Base-by-base conservation (phyloP, 2,329 filamentous ascomycete species). In the Neonectria magnoliae region DNA sequence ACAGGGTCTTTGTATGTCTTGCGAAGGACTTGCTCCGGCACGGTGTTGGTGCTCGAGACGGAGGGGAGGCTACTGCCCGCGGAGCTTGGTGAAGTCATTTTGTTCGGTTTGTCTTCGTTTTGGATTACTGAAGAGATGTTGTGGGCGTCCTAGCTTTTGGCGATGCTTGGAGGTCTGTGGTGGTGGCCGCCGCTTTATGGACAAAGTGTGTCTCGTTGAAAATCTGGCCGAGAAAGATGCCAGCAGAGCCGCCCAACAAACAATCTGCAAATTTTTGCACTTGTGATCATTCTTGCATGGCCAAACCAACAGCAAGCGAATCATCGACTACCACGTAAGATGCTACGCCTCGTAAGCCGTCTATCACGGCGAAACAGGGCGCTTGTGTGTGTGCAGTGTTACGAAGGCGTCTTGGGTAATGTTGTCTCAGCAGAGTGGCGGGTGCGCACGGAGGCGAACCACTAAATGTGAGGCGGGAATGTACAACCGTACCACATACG, bases 1-100 rank as follows among this genome's bases (percentile, higher is more conserved):
- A 4, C 5, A 10, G 56, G 56, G 16, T 59, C 56, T 10, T 42
- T 59, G 47, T 59, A 59, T 10, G 45, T 8, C 3, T 31, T 51
- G 22, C 47, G 31, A 6, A 59, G 38, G 7, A 52, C 29, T 6
- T 59, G 48, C 33, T 45, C 53, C 5, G 11, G 16, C 10, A 5
- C 22, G 8, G 36, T 31, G 5, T 18, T 9, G 20, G 27, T 14
- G n/a, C 47, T 44, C 22, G 47, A 31, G 29, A 29, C 47, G 1
- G 33, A 58, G 14, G 2, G 11, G 2, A 4, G 2, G 3, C 45
- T 59, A 16, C 33, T 29, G 2, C 4, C 22, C 5, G 47, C 33
- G 2, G 56, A 36, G 1, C 16, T 13, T 36, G n/a, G n/a, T 16
- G 56, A 52, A 13, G 9, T 41, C 56, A 52, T 52, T 1, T 16